Evolutionary conservation across 176 grass and related monocot genomes (phyloP).

Genomic region (Themeda triandra): DNA sequence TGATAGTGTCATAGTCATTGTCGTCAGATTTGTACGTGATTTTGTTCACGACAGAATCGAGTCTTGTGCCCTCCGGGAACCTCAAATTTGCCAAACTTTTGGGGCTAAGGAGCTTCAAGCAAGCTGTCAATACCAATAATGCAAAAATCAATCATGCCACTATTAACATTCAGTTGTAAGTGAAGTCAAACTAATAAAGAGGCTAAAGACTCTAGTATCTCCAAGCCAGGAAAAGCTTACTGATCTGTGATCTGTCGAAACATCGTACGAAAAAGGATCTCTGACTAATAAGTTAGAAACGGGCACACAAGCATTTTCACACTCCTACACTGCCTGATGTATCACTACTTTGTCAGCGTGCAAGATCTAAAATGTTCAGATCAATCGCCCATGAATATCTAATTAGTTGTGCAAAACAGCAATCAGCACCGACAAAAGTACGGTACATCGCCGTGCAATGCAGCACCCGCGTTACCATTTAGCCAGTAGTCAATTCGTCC

Average conservation of each 20-base stretch:
- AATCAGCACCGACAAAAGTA: background rate
- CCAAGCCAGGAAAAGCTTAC: background rate
- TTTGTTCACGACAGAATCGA: conserved; percentile 40
- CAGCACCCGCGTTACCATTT: background rate
- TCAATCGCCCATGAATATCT: background rate
- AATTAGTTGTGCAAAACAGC: conserved; percentile 6
- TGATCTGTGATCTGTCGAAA: background rate
- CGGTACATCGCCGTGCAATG: background rate
- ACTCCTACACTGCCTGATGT: background rate
- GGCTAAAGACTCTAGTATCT: background rate
- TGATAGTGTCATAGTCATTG: conserved; percentile 40
- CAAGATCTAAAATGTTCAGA: background rate
- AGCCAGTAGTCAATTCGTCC: background rate
- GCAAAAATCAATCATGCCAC: background rate
- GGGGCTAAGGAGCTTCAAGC: conserved; percentile 66
- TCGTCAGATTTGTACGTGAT: conserved; percentile 73
- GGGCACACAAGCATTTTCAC: background rate
- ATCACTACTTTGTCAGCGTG: background rate
- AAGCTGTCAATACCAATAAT: conserved; percentile 57
- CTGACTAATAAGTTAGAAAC: background rate
- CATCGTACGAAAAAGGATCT: background rate
- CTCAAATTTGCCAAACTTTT: conserved; percentile 54
- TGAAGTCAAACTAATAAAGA: background rate
- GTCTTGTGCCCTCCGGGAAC: conserved; percentile 42
- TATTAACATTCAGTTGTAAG: background rate